Percentiles rank a stretch among this genome's conserved stretches.
These are phyloP conservation scores for Bjerkandera adusta DNA, from an alignment of 1,284 basidiomycete species.

Conservation along the genomic window DNA sequence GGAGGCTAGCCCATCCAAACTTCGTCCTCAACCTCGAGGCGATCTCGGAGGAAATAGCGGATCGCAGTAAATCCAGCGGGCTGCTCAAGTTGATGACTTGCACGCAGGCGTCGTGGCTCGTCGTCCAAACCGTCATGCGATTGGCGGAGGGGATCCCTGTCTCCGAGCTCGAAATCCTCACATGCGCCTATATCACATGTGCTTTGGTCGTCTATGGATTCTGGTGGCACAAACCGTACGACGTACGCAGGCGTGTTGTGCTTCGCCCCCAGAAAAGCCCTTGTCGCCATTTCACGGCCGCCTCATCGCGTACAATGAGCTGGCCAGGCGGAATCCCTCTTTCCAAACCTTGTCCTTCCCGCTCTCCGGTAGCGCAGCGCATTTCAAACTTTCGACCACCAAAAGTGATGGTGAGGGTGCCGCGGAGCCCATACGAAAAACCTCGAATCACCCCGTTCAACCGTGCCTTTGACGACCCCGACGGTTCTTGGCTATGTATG, in stretches of 20 bases:
- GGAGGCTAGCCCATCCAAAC: too few species aligned
- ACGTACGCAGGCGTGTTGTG: background rate
- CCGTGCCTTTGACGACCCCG: background rate
- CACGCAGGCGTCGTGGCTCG: background rate
- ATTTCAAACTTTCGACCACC: too few species aligned
- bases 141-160: background rate
- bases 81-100: background rate
- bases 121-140: background rate
- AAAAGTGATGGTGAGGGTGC: too few species aligned
- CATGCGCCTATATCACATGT: constrained; percentile 5
- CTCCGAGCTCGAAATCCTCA: background rate
- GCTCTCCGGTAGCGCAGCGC: too few species aligned
- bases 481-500: background rate
- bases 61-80: background rate
- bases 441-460: constrained; percentile 1
- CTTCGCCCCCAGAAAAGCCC: too few species aligned
- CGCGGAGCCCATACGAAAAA: too few species aligned
- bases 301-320: too few species aligned
- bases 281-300: too few species aligned
- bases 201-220: background rate
- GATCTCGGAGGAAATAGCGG: background rate
- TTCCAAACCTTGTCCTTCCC: background rate
- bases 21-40: background rate
- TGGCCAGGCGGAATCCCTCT: too few species aligned
- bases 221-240: constrained; percentile 2